Evolutionary conservation across 2,329 filamentous ascomycete genomes (phyloP), one percentile per base, ranked within the genome.

Genomic region (Fusarium nematophilum): DNA sequence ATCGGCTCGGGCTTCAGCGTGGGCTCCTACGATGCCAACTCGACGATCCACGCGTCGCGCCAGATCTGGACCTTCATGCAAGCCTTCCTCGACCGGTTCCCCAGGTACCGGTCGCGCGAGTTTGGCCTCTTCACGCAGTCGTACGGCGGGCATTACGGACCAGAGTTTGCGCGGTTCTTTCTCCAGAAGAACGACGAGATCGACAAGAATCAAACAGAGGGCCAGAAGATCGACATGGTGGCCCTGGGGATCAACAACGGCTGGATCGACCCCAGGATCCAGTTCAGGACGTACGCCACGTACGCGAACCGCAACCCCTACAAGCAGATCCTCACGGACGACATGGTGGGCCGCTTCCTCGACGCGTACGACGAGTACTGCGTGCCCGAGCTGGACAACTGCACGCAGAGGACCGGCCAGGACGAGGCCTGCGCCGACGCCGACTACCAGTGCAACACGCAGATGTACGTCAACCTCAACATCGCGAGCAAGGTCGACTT

Each of bases 41-140:
- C 69, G 13, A 72, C 70, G 14, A 40, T 57, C 31, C 60, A 77
- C 69, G 71, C 71, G 11, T 69, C 71, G 4, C 66, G 65, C 4
- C 66, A 68, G 18, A 47, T 86, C n/a, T 87, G 83, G 84, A 79
- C 76, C 3, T 73, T 86, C n/a, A 70, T 86, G 40, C 84, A 87
- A 67, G 79, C 80, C 2, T 91, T 87, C 78, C 85, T 87, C 49
- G 78, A 83, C 5, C 81, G 85, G 25, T 90, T 90, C 53, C 86
- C 86, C 0, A 78, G 81, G 25, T 89, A 90, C 67, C 80, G 83
- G 68, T 81, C 82, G 3, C 81, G 82, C 36, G 82, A 87, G 55
- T 81, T 86, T 53, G 79, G 81, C 4, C 76, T 87, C 48, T 84
- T 81, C 46, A 79, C 82, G 5, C 78, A 82, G 59, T 82, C 79